Percentiles rank a stretch among this genome's conserved stretches.
Conservation (phyloP, 192 early-diverging fungal species). For the Coemansia sp. region DNA sequence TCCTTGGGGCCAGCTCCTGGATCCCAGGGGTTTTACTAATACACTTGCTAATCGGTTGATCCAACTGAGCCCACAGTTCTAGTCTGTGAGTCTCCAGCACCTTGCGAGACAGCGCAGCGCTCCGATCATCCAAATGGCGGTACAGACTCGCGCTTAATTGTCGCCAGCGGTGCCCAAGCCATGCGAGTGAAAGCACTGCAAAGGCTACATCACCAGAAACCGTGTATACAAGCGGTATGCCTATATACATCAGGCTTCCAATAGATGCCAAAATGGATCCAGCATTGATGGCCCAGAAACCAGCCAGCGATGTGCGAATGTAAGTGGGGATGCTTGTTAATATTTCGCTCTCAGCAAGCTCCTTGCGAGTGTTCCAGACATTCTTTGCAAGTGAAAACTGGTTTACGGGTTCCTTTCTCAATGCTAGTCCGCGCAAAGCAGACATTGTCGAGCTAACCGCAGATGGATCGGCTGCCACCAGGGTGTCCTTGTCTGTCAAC, state of each 20-base stretch:
- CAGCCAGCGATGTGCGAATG: constrained; percentile 35
- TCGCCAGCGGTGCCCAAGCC: constrained; percentile 41
- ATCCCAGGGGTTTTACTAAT: constrained; percentile 4
- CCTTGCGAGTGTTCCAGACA: constrained; percentile 36
- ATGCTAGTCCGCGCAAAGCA: constrained; percentile 24
- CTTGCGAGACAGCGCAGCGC: constrained; percentile 7
- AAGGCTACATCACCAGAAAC: constrained; percentile 18
- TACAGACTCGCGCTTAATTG: constrained; percentile 21
- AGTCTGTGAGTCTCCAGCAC: constrained; percentile 13
- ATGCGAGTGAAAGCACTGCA: constrained; percentile 25
- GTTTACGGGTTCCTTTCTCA: constrained; percentile 27
- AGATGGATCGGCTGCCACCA: neutral
- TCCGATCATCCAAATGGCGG: constrained; percentile 21
- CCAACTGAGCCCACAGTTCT: constrained; percentile 24
- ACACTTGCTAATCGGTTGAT: constrained; percentile 17
- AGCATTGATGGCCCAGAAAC: constrained; percentile 44
- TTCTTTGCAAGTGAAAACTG: constrained; percentile 28
- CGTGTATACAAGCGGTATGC: constrained; percentile 18
- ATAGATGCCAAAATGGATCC: constrained; percentile 15
- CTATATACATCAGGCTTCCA: constrained; percentile 7
- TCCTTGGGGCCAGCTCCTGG: neutral
- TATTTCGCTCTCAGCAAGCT: constrained; percentile 18
- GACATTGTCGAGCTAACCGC: constrained; percentile 12
- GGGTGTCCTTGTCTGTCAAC: neutral
- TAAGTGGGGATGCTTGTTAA: constrained; percentile 30